Evolutionary conservation across 2,329 filamentous ascomycete species (phyloP), one percentile per base, ranked within the genome.

Genomic region (Apiospora aurea): DNA sequence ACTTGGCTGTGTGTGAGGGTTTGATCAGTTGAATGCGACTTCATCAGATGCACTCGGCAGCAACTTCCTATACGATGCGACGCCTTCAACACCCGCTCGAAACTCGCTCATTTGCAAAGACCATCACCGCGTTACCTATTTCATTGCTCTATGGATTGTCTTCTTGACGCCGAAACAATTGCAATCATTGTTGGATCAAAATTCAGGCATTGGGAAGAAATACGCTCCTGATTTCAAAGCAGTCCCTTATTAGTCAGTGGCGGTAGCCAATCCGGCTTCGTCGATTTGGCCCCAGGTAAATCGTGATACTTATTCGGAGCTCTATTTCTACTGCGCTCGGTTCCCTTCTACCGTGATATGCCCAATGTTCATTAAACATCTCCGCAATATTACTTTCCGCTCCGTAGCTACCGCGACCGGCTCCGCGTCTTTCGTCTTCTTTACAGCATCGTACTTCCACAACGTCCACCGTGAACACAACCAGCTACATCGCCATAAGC

Each of bases 141-240:
- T n/a, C 4, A 21, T 6, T 0, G 34, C 16, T 21, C 29, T 21
- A 38, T 18, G 21, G 11, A 41, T 64, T 4, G 21, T 34, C 10
- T n/a, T 6, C 21, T 34, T 41, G 57, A n/a, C 34, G 10, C 21
- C 34, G 6, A 21, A 13, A 8, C 2, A 41, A n/a, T 6, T 21
- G 7, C 29, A 41, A 4, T 34, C n/a, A 21, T 34, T 57, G 4
- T 18, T 57, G n/a, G 4, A 64, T 51, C 18, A 41, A 7, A 46
- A 18, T 21, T 4, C 18, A 38, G 21, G 34, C 18, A 18, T 34
- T n/a, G 57, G n/a, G 34, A 21, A 26, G 34, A 10, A 51, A 41
- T 64, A 64, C 57, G 57, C 53, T 64, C 29, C 57, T 64, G 81
- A 82, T 82, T 82, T 82, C 80, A 82, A 82, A 82, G 80, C 81